Percentiles rank a stretch among this genome's conserved stretches.
Conservation (phyloP, 345 rosid species). For the Brassica cretica region DNA sequence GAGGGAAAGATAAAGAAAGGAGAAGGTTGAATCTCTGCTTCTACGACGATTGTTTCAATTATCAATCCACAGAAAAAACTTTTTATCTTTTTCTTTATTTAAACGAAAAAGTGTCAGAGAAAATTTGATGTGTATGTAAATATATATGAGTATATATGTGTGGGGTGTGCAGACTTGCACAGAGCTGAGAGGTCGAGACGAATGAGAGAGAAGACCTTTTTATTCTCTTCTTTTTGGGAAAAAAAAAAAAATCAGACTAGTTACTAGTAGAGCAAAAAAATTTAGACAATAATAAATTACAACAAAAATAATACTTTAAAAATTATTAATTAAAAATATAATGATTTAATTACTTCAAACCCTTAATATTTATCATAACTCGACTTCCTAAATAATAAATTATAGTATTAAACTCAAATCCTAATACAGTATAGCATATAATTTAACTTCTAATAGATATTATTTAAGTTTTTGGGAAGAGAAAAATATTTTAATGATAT, state of each 20-base stretch:
- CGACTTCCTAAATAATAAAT: background rate
- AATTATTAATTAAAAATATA: too few species aligned
- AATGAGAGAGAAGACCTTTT: constrained; percentile 27
- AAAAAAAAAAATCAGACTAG: too few species aligned
- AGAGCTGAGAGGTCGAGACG: constrained; percentile 33
- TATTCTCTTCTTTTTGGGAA: constrained; percentile 18
- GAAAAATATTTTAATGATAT: too few species aligned
- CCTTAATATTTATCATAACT: too few species aligned
- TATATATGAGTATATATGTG: constrained; percentile 15
- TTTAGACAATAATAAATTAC: background rate
- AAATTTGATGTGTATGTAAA: background rate
- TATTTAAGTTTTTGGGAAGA: too few species aligned
- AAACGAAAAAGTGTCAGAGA: constrained; percentile 7
- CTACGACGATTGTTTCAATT: constrained; percentile 36
- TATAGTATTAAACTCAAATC: background rate
- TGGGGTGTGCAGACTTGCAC: constrained; percentile 33
- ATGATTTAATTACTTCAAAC: background rate
- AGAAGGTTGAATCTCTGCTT: constrained; percentile 32
- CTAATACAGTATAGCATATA: too few species aligned
- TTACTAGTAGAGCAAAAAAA: background rate
- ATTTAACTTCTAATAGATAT: too few species aligned
- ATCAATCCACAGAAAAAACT: constrained; percentile 21
- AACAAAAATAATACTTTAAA: too few species aligned
- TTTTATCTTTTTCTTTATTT: background rate
- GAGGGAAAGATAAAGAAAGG: constrained; percentile 38